These are phyloP conservation scores for Cladophialophora immunda DNA, from an alignment of 2,329 filamentous ascomycete species.

Conservation along the genomic window DNA sequence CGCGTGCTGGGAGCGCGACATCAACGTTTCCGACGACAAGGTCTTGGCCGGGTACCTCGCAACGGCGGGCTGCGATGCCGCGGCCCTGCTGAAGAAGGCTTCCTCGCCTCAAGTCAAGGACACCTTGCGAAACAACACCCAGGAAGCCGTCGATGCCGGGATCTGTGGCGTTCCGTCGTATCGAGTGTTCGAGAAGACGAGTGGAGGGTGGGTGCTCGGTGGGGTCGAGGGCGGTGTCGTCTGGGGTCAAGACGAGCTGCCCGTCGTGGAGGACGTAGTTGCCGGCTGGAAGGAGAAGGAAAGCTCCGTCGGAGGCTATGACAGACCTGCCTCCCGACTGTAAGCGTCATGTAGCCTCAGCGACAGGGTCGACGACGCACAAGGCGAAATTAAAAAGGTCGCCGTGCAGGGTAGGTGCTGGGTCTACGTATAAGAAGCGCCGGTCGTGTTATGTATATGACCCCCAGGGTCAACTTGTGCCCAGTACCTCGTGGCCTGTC, in stretches of 20 bases:
- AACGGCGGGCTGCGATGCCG: slow-evolving; percentile 28
- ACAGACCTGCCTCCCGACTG: neutral
- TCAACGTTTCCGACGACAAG: slow-evolving; percentile 26
- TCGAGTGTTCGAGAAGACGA: slow-evolving; percentile 28
- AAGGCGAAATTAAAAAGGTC: neutral
- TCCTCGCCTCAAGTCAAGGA: slow-evolving; percentile 25
- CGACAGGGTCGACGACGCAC: neutral
- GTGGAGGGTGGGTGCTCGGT: slow-evolving; percentile 3
- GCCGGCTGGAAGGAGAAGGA: slow-evolving; percentile 27
- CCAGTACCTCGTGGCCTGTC: too few relatives aligned
- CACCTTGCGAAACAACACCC: slow-evolving; percentile 20
- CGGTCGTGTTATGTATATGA: too few relatives aligned
- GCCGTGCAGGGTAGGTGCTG: neutral
- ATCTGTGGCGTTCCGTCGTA: slow-evolving; percentile 34
- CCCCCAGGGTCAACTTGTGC: too few relatives aligned
- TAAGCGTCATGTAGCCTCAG: neutral
- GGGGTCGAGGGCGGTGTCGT: slow-evolving; percentile 25
- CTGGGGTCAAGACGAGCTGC: slow-evolving; percentile 33
- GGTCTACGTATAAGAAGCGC: too few relatives aligned
- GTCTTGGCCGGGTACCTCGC: slow-evolving; percentile 25
- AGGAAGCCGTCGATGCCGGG: slow-evolving; percentile 27
- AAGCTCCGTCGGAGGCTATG: neutral
- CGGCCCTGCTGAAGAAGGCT: slow-evolving; percentile 15
- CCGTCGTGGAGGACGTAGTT: slow-evolving; percentile 33
- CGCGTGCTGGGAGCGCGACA: slow-evolving; percentile 33